These are phyloP conservation scores for Seiridium cupressi DNA, from an alignment of 2,329 filamentous ascomycete species.

Conservation along the genomic window DNA sequence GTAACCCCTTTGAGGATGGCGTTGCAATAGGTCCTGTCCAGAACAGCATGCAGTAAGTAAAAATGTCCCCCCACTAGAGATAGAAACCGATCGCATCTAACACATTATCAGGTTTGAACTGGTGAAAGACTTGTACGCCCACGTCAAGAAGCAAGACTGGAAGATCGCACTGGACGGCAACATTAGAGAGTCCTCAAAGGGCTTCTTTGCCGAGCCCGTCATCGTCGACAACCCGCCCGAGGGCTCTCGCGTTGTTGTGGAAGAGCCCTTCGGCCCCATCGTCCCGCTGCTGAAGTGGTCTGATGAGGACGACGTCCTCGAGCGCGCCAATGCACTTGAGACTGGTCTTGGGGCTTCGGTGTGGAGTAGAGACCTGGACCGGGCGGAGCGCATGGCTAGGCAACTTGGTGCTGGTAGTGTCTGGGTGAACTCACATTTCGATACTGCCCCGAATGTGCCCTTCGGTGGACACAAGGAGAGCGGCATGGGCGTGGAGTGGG, in stretches of 20 bases:
- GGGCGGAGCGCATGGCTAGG: constrained; percentile 44
- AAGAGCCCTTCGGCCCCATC: constrained; percentile 53
- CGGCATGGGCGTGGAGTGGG: constrained; percentile 47
- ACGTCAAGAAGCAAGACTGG: constrained; percentile 46
- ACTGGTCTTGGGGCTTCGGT: constrained; percentile 53
- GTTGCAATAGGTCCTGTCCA: constrained; percentile 56
- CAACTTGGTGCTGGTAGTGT: constrained; percentile 52
- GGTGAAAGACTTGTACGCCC: constrained; percentile 48
- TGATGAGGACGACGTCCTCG: constrained; percentile 43
- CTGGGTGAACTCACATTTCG: constrained; percentile 50
- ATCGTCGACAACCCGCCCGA: constrained; percentile 61
- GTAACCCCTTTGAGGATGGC: constrained; percentile 20
- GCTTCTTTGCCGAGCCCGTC: constrained; percentile 57
- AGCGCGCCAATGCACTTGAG: constrained; percentile 44
- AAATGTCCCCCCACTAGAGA: constrained; percentile 35
- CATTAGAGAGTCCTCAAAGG: constrained; percentile 33
- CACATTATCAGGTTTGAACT: constrained; percentile 30
- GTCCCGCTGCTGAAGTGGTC: constrained; percentile 43
- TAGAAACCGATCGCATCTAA: background rate
- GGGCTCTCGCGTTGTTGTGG: constrained; percentile 51
- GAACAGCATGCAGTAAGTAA: constrained; percentile 62
- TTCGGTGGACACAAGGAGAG: constrained; percentile 52
- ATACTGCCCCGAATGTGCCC: constrained; percentile 33
- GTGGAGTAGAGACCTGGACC: constrained; percentile 47
- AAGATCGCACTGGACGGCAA: constrained; percentile 42